A percentile compares a stretch with the other conserved stretches of the same genome.
Conservation (phyloP, 371 early-diverging fungal species). For the Mortierella sp. region DNA sequence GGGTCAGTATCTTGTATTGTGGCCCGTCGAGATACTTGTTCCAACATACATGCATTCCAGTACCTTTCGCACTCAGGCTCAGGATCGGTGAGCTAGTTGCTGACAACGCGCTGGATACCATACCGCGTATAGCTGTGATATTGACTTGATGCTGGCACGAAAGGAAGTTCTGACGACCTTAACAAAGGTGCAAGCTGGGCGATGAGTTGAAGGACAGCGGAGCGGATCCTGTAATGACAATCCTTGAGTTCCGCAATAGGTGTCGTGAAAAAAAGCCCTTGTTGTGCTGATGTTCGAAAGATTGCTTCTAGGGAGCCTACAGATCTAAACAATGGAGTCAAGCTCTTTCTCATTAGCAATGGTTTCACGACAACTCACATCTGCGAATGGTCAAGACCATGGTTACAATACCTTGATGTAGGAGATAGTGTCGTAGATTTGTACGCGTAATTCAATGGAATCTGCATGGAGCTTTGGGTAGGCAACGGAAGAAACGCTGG, state of each 20-base stretch:
- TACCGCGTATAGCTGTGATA: slow-evolving; percentile 33
- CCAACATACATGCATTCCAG: too few relatives aligned
- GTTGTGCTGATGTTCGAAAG: slow-evolving; percentile 33
- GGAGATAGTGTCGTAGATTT: slow-evolving; percentile 57
- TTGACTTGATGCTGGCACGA: neutral
- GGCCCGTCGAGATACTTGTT: too few relatives aligned
- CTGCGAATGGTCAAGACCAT: neutral
- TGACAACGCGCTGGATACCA: slow-evolving; percentile 62
- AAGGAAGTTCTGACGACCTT: slow-evolving; percentile 7
- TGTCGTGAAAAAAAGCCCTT: slow-evolving; percentile 45
- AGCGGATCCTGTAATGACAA: slow-evolving; percentile 63
- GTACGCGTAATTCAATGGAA: slow-evolving; percentile 61
- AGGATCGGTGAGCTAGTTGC: slow-evolving; percentile 63
- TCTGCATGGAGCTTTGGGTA: slow-evolving; percentile 50
- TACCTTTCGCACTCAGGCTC: slow-evolving; percentile 65
- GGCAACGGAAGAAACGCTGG: neutral
- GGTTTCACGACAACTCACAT: too few relatives aligned
- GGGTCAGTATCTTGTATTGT: too few relatives aligned
- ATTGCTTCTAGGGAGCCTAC: slow-evolving; percentile 46
- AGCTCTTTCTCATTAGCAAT: neutral
- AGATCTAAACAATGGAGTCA: slow-evolving; percentile 18
- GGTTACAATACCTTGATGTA: slow-evolving; percentile 52
- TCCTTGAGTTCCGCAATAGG: slow-evolving; percentile 57
- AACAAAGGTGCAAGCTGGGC: slow-evolving; percentile 51
- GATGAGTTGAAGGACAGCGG: slow-evolving; percentile 59